phyloP scores from a whole-genome alignment of 331 rosid genomes.

The Quercus phellos region DNA sequence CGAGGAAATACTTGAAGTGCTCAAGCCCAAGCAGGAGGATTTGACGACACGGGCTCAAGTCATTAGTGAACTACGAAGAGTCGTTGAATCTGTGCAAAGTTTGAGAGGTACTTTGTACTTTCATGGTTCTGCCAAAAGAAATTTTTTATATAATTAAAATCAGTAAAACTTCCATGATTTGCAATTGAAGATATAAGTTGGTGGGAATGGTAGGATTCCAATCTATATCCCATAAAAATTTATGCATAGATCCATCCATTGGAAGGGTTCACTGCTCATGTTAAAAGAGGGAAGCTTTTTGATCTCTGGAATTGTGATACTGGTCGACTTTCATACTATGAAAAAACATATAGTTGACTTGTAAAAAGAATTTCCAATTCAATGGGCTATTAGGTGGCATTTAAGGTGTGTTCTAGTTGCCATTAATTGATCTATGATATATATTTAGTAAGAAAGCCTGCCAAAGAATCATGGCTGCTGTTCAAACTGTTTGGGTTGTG shows the following conservation, averaged over 20 bases:
- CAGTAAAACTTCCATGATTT: neutral
- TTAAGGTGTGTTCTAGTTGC: neutral
- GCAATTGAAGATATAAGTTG: neutral
- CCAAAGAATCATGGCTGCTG: neutral
- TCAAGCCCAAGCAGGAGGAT: constrained; percentile 51
- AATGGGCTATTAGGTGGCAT: neutral
- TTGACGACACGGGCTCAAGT: constrained; percentile 43
- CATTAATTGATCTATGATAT: neutral
- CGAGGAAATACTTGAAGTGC: constrained; percentile 40
- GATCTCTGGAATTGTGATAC: neutral
- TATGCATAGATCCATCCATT: neutral
- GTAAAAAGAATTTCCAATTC: neutral
- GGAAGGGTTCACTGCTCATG: constrained; percentile 2
- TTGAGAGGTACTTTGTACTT: constrained; percentile 59
- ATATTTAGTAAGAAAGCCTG: neutral
- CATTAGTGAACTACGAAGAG: constrained; percentile 35
- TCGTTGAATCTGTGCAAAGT: constrained; percentile 43
- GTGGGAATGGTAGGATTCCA: no score
- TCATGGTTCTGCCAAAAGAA: neutral
- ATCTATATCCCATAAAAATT: no score
- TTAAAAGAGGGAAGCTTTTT: neutral
- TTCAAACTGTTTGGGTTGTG: neutral
- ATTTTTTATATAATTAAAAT: neutral
- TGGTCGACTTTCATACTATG: neutral
- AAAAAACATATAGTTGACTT: neutral